Conservation (phyloP, 345 rosid species). For the Hibiscus trionum region DNA sequence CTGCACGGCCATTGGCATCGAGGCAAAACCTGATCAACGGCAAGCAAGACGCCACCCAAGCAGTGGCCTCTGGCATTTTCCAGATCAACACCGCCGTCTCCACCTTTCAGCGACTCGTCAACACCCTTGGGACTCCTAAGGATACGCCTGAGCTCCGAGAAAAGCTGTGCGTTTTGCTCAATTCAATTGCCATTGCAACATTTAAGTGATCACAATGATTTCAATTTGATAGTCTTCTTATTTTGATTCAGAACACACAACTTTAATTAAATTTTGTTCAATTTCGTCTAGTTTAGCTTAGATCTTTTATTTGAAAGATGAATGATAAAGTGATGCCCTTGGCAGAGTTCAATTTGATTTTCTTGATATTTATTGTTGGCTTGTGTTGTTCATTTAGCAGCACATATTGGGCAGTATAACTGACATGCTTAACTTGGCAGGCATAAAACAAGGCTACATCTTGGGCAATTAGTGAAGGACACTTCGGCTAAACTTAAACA, state of each 20-base stretch:
- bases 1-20: conserved; percentile 48
- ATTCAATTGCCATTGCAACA: background rate
- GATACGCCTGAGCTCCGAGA: conserved; percentile 94
- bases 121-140: conserved; percentile 93
- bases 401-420: background rate
- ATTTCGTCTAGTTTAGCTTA: background rate
- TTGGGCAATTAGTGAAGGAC: conserved; percentile 83
- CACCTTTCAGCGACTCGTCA: conserved; percentile 84
- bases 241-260: background rate
- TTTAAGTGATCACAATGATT: background rate
- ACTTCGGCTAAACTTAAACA: conserved; percentile 84
- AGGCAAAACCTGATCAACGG: conserved; percentile 47
- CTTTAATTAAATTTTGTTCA: background rate
- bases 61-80: conserved; percentile 89
- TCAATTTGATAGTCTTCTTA: background rate
- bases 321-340: background rate
- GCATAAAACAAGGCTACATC: conserved; percentile 75
- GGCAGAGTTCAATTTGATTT: no score
- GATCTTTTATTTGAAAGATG: background rate
- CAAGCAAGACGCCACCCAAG: conserved; percentile 77
- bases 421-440: conserved; percentile 25
- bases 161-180: conserved; percentile 58
- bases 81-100: conserved; percentile 96
- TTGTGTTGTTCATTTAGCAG: no score
- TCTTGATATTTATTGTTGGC: no score